Conservation (phyloP, 192 early-diverging fungal species). For the Chytriomyces sp. region DNA sequence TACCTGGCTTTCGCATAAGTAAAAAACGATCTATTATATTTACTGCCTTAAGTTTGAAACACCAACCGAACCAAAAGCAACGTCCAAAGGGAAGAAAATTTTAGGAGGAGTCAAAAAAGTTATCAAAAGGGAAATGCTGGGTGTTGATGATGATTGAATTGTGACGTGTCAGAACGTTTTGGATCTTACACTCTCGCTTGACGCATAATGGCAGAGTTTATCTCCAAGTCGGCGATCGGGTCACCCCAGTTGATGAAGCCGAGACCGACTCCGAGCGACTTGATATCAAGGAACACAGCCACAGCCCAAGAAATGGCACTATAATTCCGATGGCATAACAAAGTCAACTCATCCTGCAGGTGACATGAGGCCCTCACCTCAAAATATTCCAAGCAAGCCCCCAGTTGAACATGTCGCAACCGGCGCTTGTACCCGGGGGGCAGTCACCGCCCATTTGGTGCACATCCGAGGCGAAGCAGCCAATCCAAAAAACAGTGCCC, state of each 20-base stretch:
- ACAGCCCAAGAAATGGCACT: constrained; percentile 26
- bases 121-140: no score
- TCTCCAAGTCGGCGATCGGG: constrained; percentile 35
- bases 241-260: constrained; percentile 37
- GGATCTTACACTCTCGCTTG: constrained; percentile 18
- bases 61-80: no score
- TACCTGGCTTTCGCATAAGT: no score
- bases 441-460: constrained; percentile 32
- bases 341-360: no score
- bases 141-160: no score
- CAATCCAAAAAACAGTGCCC: constrained; percentile 31
- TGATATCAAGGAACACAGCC: constrained; percentile 18
- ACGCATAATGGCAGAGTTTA: constrained; percentile 37
- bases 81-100: no score
- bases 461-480: constrained; percentile 31
- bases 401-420: constrained; percentile 46
- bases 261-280: constrained; percentile 17
- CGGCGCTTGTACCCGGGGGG: constrained; percentile 32
- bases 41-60: no score
- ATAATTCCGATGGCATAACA: no score
- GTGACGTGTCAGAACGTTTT: no score
- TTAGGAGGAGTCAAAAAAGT: no score
- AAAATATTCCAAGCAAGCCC: constrained; percentile 36
- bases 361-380: no score
- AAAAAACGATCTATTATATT: no score